These are phyloP conservation scores for Actinomortierella ambigua DNA, from an alignment of 371 early-diverging fungal genomes.

Conservation along the genomic window DNA sequence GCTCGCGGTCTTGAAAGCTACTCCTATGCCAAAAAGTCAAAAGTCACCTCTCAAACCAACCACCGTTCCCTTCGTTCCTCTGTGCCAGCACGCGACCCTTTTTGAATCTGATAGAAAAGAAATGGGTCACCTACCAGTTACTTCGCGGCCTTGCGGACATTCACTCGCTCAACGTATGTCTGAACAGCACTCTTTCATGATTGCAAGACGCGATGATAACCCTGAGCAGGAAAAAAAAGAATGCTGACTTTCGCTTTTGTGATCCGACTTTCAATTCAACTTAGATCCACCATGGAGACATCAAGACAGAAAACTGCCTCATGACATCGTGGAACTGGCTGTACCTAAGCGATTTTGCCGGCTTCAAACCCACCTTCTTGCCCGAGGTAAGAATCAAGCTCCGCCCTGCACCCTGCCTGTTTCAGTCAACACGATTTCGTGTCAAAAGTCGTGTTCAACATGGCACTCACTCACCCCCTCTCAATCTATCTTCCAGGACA, in stretches of 20 bases:
- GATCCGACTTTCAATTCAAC: constrained; percentile 2
- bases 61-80: neutral
- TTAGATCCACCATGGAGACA: constrained; percentile 86
- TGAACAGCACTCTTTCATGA: neutral
- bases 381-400: constrained; percentile 69
- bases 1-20: too few relatives aligned
- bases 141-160: constrained; percentile 78
- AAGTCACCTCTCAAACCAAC: too few relatives aligned
- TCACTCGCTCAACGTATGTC: constrained; percentile 66
- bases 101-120: constrained; percentile 82
- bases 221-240: neutral
- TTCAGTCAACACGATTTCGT: too few relatives aligned
- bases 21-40: too few relatives aligned
- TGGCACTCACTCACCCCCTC: too few relatives aligned
- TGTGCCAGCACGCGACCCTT: constrained; percentile 88
- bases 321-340: constrained; percentile 96
- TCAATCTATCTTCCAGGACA: constrained; percentile 61
- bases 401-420: neutral
- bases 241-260: constrained; percentile 4
- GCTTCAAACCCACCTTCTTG: constrained; percentile 88
- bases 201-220: neutral
- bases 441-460: too few relatives aligned
- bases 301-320: constrained; percentile 89
- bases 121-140: constrained; percentile 93
- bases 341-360: constrained; percentile 87